Percentiles rank a stretch among this genome's conserved stretches.
Evolutionary conservation across 371 early-diverging fungal species (phyloP).

Genomic region (Zychaea mexicana): DNA sequence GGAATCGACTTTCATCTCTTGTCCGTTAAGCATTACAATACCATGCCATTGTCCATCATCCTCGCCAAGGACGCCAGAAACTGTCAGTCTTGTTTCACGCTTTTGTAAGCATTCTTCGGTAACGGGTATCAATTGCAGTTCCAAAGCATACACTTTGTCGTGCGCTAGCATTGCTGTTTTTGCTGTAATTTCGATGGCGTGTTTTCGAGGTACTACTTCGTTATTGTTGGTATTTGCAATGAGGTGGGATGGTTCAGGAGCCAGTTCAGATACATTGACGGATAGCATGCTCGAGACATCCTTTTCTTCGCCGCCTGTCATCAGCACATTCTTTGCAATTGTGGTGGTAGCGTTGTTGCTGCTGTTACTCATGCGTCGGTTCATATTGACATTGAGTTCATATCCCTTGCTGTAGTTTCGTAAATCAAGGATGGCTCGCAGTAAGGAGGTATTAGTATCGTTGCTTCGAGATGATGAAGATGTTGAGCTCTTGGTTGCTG

Average conservation of each 20-base stretch:
- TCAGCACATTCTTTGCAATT: no score
- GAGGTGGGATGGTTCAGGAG: slow-evolving; percentile 27
- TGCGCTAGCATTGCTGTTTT: not conserved
- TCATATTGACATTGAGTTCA: slow-evolving; percentile 13
- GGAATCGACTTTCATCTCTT: slow-evolving; percentile 9
- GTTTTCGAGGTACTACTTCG: slow-evolving; percentile 11
- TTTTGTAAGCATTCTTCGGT: slow-evolving; percentile 15
- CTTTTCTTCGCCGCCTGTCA: not conserved
- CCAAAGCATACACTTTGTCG: slow-evolving; percentile 20
- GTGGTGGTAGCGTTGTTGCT: not conserved
- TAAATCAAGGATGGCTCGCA: slow-evolving; percentile 36
- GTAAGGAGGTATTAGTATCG: slow-evolving; percentile 18
- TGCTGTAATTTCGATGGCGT: slow-evolving; percentile 10
- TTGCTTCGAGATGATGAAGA: slow-evolving; percentile 1
- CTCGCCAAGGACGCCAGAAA: slow-evolving; percentile 34
- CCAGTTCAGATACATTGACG: slow-evolving; percentile 20
- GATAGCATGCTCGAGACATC: slow-evolving; percentile 19
- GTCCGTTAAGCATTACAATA: slow-evolving; percentile 18
- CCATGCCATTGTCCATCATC: slow-evolving; percentile 29
- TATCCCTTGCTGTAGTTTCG: slow-evolving; percentile 47
- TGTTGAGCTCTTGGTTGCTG: not conserved
- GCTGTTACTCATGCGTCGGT: not conserved
- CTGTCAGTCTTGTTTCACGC: slow-evolving; percentile 23
- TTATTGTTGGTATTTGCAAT: slow-evolving; percentile 13
- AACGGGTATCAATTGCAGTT: slow-evolving; percentile 19